Percentiles rank a stretch among this genome's conserved stretches.
phyloP scores from a whole-genome alignment of 139 green algal species.

The Auxenochlorella protothecoides region DNA sequence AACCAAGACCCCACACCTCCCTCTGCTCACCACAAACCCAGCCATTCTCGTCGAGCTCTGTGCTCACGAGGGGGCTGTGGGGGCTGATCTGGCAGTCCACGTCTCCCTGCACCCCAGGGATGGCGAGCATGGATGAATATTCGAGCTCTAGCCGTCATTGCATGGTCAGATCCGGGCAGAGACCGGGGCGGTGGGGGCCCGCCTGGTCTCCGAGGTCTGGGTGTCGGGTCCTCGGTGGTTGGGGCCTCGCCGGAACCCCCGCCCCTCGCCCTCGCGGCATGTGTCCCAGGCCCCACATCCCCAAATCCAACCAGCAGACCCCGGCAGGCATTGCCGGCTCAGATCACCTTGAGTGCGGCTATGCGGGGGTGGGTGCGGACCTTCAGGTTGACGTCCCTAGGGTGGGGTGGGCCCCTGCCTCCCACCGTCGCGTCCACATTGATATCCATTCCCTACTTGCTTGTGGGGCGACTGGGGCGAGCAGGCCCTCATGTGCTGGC shows the following conservation, averaged over 20 bases:
- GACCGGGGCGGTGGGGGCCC: too few species aligned
- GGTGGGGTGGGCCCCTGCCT: background rate
- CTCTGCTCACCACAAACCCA: conserved; percentile 62
- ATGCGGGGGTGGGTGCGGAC: conserved; percentile 11
- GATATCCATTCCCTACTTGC: conserved; percentile 3
- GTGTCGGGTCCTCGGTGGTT: background rate
- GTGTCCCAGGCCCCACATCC: background rate
- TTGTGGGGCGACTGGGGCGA: too few species aligned
- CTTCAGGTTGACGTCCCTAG: background rate
- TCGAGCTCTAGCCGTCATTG: background rate
- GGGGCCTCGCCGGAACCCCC: background rate
- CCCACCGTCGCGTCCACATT: background rate
- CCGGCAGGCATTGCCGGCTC: background rate
- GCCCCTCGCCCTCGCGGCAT: background rate
- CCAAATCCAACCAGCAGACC: background rate
- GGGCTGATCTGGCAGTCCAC: conserved; percentile 33
- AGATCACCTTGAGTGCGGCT: conserved; percentile 18
- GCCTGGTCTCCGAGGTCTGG: background rate
- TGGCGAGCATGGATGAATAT: background rate
- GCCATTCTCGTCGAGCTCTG: conserved; percentile 62
- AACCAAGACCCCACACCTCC: background rate
- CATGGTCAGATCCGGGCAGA: too few species aligned
- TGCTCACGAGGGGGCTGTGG: conserved; percentile 54
- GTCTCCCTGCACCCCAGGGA: conserved; percentile 15
- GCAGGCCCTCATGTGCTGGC: too few species aligned